These are phyloP conservation scores for Rhipidocladum racemiflorum DNA, from an alignment of 176 grass and related monocot genomes.

Conservation along the genomic window DNA sequence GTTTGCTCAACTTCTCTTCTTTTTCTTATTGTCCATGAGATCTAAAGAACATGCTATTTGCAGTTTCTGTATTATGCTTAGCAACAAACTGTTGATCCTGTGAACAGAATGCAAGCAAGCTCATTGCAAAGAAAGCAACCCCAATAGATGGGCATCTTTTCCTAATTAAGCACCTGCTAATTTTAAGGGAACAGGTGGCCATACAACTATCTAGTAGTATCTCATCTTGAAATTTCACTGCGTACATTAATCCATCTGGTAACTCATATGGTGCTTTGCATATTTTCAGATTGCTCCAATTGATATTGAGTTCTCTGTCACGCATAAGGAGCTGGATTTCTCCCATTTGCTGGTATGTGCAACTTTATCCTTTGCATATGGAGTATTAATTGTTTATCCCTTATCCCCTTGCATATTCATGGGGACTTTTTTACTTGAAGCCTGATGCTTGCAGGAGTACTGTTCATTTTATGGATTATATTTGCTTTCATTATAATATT, in stretches of 20 bases:
- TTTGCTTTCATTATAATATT: not conserved
- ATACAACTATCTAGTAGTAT: slow-evolving; percentile 11
- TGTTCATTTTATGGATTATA: not conserved
- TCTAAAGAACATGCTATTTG: slow-evolving; percentile 23
- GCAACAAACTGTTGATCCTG: slow-evolving; percentile 19
- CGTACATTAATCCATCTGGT: slow-evolving; percentile 7
- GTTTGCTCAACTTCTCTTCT: slow-evolving; percentile 74
- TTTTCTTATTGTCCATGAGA: slow-evolving; percentile 10
- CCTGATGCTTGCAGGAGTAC: not conserved
- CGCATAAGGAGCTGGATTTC: slow-evolving; percentile 97
- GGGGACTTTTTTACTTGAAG: not conserved
- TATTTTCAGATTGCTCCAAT: slow-evolving; percentile 81
- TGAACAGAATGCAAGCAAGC: slow-evolving; percentile 82
- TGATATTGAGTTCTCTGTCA: slow-evolving; percentile 91
- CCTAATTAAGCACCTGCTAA: slow-evolving; percentile 93
- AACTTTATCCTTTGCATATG: slow-evolving; percentile 23
- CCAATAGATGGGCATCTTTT: slow-evolving; percentile 95
- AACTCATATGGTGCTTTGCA: not conserved
- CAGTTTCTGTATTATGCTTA: slow-evolving; percentile 24
- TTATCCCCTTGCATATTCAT: slow-evolving; percentile 1
- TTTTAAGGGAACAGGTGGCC: slow-evolving; percentile 87
- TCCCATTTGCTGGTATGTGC: slow-evolving; percentile 88
- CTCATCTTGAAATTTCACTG: not conserved
- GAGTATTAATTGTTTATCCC: slow-evolving; percentile 19
- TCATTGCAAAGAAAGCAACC: slow-evolving; percentile 78